A percentile compares a stretch with the other conserved stretches of the same genome.
These are phyloP conservation scores for Neobulgaria alba DNA, from an alignment of 2,329 filamentous ascomycete genomes.

Conservation along the genomic window DNA sequence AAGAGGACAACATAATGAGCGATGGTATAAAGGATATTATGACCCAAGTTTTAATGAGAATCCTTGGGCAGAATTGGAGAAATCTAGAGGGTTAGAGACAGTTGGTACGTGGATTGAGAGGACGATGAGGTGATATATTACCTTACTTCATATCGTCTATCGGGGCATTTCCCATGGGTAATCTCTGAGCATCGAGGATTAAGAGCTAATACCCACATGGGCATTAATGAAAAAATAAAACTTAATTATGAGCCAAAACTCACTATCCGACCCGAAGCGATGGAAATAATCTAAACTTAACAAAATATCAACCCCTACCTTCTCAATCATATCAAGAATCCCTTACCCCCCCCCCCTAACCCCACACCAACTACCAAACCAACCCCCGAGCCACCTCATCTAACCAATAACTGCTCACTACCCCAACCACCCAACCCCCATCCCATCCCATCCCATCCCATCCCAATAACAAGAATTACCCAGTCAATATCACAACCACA, in stretches of 20 bases:
- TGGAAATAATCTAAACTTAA: no score
- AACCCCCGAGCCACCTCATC: background rate
- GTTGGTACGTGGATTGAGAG: constrained; percentile 38
- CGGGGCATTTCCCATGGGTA: no score
- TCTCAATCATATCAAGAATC: no score
- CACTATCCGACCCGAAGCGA: no score
- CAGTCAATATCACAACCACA: no score
- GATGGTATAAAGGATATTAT: constrained; percentile 62
- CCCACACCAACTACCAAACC: background rate
- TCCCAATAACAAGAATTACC: background rate
- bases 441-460: background rate
- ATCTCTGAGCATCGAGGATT: no score
- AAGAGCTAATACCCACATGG: no score
- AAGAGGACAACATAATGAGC: constrained; percentile 34
- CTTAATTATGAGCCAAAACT: no score
- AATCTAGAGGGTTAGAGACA: constrained; percentile 34
- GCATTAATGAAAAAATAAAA: no score
- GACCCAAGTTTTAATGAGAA: constrained; percentile 62
- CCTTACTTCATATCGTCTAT: no score
- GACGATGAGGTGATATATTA: constrained; percentile 1
- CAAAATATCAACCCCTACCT: no score
- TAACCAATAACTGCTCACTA: no score
- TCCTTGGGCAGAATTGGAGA: constrained; percentile 57
- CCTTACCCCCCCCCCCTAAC: background rate
- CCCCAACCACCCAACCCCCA: background rate